phyloP scores from a whole-genome alignment of 208 protist species.

The Acanthamoeba lenticulata region DNA sequence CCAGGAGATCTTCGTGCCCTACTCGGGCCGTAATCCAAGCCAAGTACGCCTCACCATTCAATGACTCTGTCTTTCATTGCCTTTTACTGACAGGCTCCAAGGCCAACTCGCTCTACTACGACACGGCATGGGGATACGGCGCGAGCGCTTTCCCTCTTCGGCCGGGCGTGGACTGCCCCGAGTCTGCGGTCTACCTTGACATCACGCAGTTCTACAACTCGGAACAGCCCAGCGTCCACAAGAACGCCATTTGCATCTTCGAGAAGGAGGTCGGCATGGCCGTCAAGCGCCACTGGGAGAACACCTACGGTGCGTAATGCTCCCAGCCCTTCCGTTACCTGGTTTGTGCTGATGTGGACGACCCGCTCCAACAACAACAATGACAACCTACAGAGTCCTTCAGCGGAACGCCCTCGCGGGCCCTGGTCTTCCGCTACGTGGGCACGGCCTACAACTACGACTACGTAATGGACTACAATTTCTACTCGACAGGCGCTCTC shows the following conservation, averaged over 20 bases:
- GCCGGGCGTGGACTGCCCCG: not conserved
- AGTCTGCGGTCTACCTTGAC: not conserved
- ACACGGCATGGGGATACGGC: not conserved
- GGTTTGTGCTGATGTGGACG: too few relatives aligned
- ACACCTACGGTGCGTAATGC: too few relatives aligned
- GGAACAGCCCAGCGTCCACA: not conserved
- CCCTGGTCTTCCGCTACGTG: not conserved
- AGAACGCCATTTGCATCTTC: constrained; percentile 28
- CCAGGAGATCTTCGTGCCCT: constrained; percentile 40
- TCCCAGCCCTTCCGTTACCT: too few relatives aligned
- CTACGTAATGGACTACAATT: not conserved
- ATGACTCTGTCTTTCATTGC: too few relatives aligned
- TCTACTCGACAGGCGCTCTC: not conserved
- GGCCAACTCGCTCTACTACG: not conserved
- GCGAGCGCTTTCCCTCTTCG: not conserved
- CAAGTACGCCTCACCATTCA: not conserved
- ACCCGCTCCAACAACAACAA: too few relatives aligned
- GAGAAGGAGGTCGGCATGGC: not conserved
- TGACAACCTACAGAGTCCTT: not conserved
- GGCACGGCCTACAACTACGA: not conserved
- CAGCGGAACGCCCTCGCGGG: not conserved
- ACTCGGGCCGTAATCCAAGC: not conserved
- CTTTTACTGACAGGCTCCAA: too few relatives aligned
- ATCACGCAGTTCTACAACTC: not conserved
- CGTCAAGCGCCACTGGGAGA: not conserved